Evolutionary conservation across 78 protist genomes (phyloP).

Genomic region (Ministeria vibrans): DNA sequence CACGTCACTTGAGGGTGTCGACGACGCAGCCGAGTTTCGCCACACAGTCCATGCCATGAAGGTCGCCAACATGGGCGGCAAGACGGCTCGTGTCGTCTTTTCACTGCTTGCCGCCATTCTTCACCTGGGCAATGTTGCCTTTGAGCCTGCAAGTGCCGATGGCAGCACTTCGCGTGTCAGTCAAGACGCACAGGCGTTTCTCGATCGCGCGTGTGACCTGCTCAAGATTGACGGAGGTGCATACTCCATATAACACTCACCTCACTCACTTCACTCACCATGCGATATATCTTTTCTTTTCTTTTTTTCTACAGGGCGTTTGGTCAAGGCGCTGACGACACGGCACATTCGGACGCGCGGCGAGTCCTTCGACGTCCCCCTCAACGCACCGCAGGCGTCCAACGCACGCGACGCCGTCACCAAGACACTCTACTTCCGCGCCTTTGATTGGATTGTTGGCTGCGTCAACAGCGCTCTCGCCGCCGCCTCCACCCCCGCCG

Average conservation of each 20-base stretch:
- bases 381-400: background rate
- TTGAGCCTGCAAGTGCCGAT: background rate
- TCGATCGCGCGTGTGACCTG: background rate
- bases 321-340: no score
- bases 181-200: background rate
- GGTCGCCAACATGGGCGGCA: background rate
- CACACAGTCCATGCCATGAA: background rate
- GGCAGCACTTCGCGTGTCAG: background rate
- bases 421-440: slow-evolving; percentile 56
- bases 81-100: background rate
- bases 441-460: slow-evolving; percentile 63
- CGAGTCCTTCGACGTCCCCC: no score
- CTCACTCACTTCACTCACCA: no score
- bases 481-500: background rate
- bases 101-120: slow-evolving; percentile 50
- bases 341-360: no score
- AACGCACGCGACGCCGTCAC: slow-evolving; percentile 58
- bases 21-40: background rate
- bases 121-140: slow-evolving; percentile 67
- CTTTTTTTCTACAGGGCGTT: no score
- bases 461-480: slow-evolving; percentile 5
- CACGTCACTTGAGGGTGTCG: background rate
- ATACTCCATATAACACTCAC: no score
- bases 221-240: no score
- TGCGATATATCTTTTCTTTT: no score